These are phyloP conservation scores for Tylopilus felleus DNA, from an alignment of 768 basidiomycete genomes.

Conservation along the genomic window DNA sequence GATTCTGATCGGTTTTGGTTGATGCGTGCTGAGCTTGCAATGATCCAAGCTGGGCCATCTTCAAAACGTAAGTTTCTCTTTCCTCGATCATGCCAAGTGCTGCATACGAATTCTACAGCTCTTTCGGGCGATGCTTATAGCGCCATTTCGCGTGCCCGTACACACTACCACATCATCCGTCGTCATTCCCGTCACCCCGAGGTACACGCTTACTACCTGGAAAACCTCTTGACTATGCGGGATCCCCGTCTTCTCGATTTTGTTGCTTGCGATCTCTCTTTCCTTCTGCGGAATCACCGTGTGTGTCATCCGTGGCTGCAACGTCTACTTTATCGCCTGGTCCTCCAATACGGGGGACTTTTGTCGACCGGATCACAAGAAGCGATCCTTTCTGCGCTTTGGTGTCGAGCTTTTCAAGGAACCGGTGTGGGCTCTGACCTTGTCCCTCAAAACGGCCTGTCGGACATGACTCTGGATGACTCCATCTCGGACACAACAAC, in stretches of 20 bases:
- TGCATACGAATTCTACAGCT: constrained; percentile 13
- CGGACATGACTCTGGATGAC: background rate
- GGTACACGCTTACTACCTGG: constrained; percentile 47
- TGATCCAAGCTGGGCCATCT: constrained; percentile 12
- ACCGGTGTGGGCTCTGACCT: background rate
- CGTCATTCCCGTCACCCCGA: constrained; percentile 37
- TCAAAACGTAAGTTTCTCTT: constrained; percentile 14
- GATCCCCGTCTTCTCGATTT: constrained; percentile 28
- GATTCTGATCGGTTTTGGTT: constrained; percentile 61
- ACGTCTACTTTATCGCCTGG: constrained; percentile 40
- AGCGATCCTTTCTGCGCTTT: constrained; percentile 35
- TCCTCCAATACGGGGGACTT: constrained; percentile 27
- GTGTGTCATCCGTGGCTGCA: constrained; percentile 36
- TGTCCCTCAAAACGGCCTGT: background rate
- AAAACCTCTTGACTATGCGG: constrained; percentile 34
- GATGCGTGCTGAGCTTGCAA: constrained; percentile 46
- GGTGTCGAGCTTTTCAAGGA: constrained; percentile 28
- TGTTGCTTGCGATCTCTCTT: constrained; percentile 35
- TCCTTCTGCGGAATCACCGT: constrained; percentile 31
- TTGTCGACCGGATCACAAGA: constrained; percentile 31
- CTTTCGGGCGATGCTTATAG: constrained; percentile 6
- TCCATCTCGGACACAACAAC: constrained; percentile 6
- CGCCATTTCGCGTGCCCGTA: constrained; percentile 33
- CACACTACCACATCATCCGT: constrained; percentile 41
- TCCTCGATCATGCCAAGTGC: background rate